Evolutionary conservation across 176 grass and related monocot species (phyloP).

Genomic region (Ensete glaucum): DNA sequence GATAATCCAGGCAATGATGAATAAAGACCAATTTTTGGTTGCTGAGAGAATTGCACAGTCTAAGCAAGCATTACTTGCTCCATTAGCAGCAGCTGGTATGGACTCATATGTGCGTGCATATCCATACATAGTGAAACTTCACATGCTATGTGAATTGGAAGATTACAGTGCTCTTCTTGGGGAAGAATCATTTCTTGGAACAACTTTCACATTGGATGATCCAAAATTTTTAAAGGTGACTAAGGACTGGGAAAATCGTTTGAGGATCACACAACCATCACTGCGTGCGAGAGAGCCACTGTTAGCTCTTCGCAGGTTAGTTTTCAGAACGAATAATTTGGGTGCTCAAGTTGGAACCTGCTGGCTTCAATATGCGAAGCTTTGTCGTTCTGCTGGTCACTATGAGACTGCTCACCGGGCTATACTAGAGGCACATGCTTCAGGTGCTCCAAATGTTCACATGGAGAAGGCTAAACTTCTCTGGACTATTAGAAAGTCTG

Average conservation of each 20-base stretch:
- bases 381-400: slow-evolving; percentile 84
- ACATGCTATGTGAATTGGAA: slow-evolving; percentile 87
- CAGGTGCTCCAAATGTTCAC: slow-evolving; percentile 67
- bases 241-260: slow-evolving; percentile 87
- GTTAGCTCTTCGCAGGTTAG: slow-evolving; percentile 81
- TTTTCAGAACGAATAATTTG: slow-evolving; percentile 69
- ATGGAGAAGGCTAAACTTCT: slow-evolving; percentile 96
- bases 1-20: slow-evolving; percentile 97
- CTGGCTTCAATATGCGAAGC: slow-evolving; percentile 95
- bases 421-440: slow-evolving; percentile 90
- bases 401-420: slow-evolving; percentile 81
- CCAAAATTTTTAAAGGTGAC: slow-evolving; percentile 61
- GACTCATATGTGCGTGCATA: slow-evolving; percentile 98
- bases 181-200: slow-evolving; percentile 69
- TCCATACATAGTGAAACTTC: slow-evolving; percentile 93
- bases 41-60: slow-evolving; percentile 69
- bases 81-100: slow-evolving; percentile 91
- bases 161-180: slow-evolving; percentile 73
- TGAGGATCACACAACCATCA: slow-evolving; percentile 84
- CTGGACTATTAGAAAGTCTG: slow-evolving; percentile 78
- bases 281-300: slow-evolving; percentile 89
- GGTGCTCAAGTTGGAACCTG: slow-evolving; percentile 72
- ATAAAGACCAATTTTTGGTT: slow-evolving; percentile 75
- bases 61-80: slow-evolving; percentile 81
- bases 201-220: slow-evolving; percentile 49